A percentile compares a stretch with the other conserved stretches of the same genome.
Conservation (phyloP, 345 rosid genomes). For the Syzygium grande region DNA sequence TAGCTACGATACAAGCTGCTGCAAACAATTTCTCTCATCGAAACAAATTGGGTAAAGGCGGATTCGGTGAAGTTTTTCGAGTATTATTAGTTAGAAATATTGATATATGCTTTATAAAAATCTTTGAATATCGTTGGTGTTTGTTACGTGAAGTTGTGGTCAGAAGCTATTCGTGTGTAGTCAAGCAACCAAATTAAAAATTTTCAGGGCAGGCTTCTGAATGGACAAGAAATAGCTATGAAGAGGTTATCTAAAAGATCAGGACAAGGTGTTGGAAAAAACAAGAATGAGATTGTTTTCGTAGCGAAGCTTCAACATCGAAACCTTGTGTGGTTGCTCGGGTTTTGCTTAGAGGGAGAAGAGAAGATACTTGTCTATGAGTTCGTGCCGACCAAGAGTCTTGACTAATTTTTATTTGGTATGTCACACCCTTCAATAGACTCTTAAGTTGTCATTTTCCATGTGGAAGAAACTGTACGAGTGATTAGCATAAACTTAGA, state of each 20-base stretch:
- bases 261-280: neutral
- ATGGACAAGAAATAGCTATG: conserved; percentile 36
- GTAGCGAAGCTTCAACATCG: conserved; percentile 44
- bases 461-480: too few relatives aligned
- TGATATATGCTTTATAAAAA: too few relatives aligned
- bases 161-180: neutral
- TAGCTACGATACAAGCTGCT: conserved; percentile 29
- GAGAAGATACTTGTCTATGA: conserved; percentile 50
- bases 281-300: conserved; percentile 35
- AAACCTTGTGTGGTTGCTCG: conserved; percentile 39
- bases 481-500: neutral
- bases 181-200: neutral
- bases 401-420: conserved; percentile 28
- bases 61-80: conserved; percentile 63
- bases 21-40: conserved; percentile 35
- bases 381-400: conserved; percentile 37
- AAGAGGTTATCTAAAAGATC: conserved; percentile 1
- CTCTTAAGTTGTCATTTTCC: too few relatives aligned
- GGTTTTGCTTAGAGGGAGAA: conserved; percentile 32
- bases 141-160: neutral
- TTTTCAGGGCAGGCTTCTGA: conserved; percentile 24
- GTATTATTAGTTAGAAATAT: conserved; percentile 1
- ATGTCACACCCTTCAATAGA: too few relatives aligned
- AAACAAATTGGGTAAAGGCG: conserved; percentile 63
- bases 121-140: too few relatives aligned